Conservation (phyloP, 768 basidiomycete species). For the Cantharellus anzutake region DNA sequence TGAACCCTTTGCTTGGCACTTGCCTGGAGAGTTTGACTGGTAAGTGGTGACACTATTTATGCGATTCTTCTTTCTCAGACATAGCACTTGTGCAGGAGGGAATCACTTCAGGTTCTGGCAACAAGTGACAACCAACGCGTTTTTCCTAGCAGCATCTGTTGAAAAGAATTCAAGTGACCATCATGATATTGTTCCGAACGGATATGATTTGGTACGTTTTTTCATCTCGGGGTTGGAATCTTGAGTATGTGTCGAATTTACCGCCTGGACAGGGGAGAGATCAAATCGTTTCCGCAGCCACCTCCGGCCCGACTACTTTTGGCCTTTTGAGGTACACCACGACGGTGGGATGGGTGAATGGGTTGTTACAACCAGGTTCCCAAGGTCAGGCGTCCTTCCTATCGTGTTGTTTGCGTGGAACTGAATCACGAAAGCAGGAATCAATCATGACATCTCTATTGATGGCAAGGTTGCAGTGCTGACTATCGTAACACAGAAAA, state of each 20-base stretch:
- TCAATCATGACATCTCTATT: not conserved
- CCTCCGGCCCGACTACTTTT: not conserved
- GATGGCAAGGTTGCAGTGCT: not conserved
- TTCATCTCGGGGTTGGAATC: not conserved
- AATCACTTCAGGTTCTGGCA: slow-evolving; percentile 3
- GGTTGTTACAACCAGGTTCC: not conserved
- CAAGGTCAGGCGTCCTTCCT: not conserved
- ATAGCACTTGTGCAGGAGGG: not conserved
- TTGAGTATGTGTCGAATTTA: too few species aligned
- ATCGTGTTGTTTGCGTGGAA: not conserved
- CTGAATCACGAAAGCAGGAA: not conserved
- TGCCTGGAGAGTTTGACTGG: slow-evolving; percentile 1
- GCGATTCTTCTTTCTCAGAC: not conserved
- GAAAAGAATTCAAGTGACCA: not conserved
- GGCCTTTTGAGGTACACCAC: not conserved
- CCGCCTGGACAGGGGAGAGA: not conserved
- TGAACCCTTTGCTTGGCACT: not conserved
- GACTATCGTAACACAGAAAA: not conserved
- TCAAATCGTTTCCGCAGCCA: not conserved
- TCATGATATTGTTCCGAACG: not conserved
- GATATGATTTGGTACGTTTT: not conserved
- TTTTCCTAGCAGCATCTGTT: not conserved
- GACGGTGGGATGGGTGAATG: not conserved
- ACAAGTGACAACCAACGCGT: not conserved
- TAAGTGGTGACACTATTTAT: not conserved